Evolutionary conservation across 176 grass and related monocot species (phyloP), one percentile per base, ranked within the genome.

Genomic region (Zoysia pacifica): DNA sequence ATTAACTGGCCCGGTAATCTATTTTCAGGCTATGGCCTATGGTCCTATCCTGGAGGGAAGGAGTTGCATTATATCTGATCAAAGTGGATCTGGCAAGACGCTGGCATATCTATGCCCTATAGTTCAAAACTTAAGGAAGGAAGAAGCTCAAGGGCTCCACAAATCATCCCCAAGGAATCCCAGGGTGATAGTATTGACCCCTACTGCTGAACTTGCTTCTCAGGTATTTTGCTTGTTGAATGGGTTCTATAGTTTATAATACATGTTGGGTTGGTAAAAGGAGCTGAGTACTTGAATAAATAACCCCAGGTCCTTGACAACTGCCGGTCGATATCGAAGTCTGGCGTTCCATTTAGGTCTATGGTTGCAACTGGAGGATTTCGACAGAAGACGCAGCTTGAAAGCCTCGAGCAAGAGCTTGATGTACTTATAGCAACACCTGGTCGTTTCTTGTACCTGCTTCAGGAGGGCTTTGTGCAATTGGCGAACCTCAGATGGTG

Each of bases 1-100:
- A 0, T 83, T 69, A 58, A 81, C 36, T 53, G 41, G 45, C 9
- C 39, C 0, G 4, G 56, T 18, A 73, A 68, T 76, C 41, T 39
- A 14, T 79, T 87, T 51, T 42, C 54, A 98, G 95, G 92, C 92
- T 28, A 88, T 98, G 90, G 90, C 90, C 28, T 28, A 28, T 28
- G 0, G 28, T 28, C 28, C 28, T 28, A 28, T 28, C 28, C 28
- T 28, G 28, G 28, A 28, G 28, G 28, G 28, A 28, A 28, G 28
- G 28, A 28, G 28, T 28, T 28, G 28, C 28, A 28, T 28, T 28
- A 28, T 28, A 28, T 28, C 28, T 28, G 95, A 98, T 83, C 95
- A 98, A 84, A 98, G 95, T 77, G 95, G 95, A 1, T 98, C 95
- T 80, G 88, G 95, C 36, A 98, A 98, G 86, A 98, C 95, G 35